phyloP scores from a whole-genome alignment of 208 protist genomes.

The Crithidia fasciculata region DNA sequence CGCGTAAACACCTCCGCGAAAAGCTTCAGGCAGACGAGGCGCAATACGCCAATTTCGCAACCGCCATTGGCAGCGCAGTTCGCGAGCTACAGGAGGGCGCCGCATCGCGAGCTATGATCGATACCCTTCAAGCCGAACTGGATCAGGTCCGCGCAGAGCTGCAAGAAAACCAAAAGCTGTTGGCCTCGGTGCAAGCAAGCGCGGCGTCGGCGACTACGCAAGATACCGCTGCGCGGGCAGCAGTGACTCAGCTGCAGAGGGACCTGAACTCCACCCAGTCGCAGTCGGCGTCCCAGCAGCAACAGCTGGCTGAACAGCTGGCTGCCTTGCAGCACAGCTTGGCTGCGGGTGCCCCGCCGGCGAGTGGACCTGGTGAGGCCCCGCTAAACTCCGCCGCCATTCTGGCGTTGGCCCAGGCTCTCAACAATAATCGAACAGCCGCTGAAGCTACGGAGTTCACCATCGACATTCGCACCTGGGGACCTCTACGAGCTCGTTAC shows the following conservation, averaged over 20 bases:
- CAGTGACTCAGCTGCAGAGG: neutral
- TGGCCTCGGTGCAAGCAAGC: neutral
- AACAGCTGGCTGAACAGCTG: neutral
- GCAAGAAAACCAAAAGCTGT: neutral
- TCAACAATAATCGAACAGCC: neutral
- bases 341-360: neutral
- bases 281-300: neutral
- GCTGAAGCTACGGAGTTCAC: neutral
- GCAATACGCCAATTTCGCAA: neutral
- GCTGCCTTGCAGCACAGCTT: neutral
- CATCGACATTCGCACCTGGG: neutral
- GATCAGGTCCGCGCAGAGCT: neutral
- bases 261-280: neutral
- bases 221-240: neutral
- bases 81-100: neutral
- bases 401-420: neutral
- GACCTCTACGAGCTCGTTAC: neutral
- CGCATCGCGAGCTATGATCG: neutral
- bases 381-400: neutral
- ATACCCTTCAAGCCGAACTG: neutral
- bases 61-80: neutral
- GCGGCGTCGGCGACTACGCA: neutral
- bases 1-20: neutral
- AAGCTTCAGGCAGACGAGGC: neutral
- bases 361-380: neutral